Percentiles rank a stretch among this genome's conserved stretches.
phyloP scores from a whole-genome alignment of 208 protist genomes.

The Trypanosomatidae sp. region DNA sequence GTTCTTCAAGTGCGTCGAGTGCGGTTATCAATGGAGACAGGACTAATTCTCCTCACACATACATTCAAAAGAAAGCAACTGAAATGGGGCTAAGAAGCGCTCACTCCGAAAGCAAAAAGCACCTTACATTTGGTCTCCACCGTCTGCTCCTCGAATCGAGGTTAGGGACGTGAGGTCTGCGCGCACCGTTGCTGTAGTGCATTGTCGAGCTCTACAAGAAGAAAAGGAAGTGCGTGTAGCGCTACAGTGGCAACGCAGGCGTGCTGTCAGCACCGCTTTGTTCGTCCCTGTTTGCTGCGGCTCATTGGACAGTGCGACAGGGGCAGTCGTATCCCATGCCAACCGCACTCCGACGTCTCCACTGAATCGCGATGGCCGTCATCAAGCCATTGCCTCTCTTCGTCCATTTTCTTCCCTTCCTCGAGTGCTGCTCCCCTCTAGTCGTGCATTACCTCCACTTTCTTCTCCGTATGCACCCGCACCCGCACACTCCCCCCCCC shows the following conservation, averaged over 20 bases:
- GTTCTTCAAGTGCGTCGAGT: constrained; percentile 97
- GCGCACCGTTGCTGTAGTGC: not conserved
- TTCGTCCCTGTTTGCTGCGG: not conserved
- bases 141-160: not conserved
- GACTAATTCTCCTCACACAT: constrained; percentile 38
- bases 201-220: not conserved
- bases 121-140: not conserved
- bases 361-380: not conserved
- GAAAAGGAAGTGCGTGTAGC: not conserved
- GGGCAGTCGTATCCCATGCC: not conserved
- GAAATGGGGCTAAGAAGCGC: not conserved
- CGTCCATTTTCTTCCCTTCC: not conserved
- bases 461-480: not conserved
- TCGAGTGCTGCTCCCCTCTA: not conserved
- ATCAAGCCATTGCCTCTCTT: not conserved
- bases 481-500: not conserved
- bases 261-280: not conserved
- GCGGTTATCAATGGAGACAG: constrained; percentile 92
- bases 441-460: not conserved
- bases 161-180: not conserved
- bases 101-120: not conserved
- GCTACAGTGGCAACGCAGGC: not conserved
- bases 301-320: not conserved
- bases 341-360: not conserved
- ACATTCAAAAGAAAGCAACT: not conserved